A percentile compares a stretch with the other conserved stretches of the same genome.
Conservation (phyloP, 2,329 filamentous ascomycete species). For the Rhynchosporium secalis region DNA sequence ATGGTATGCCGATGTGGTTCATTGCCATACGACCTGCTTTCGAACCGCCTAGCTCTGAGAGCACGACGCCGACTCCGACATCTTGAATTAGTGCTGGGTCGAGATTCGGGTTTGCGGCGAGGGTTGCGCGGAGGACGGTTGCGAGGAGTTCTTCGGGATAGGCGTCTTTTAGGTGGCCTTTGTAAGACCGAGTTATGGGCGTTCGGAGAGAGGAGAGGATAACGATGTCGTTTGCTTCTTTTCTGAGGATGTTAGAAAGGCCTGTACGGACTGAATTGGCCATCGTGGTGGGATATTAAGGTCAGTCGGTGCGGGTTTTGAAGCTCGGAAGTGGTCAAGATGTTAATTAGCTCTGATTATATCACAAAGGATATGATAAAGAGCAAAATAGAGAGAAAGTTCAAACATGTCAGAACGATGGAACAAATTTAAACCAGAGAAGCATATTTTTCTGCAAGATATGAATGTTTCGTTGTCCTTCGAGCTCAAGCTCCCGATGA, state of each 20-base stretch:
- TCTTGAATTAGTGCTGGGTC: slow-evolving; percentile 72
- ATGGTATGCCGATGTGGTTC: slow-evolving; percentile 77
- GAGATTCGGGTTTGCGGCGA: slow-evolving; percentile 71
- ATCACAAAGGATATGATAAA: neutral
- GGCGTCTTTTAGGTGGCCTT: slow-evolving; percentile 80
- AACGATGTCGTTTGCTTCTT: slow-evolving; percentile 78
- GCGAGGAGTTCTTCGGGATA: slow-evolving; percentile 88
- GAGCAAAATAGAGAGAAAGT: neutral
- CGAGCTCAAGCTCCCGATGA: slow-evolving; percentile 3
- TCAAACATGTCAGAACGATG: neutral
- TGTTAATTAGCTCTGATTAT: neutral
- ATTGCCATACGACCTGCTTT: slow-evolving; percentile 92
- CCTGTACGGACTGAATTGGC: slow-evolving; percentile 55
- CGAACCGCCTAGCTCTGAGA: slow-evolving; percentile 85
- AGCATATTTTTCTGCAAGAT: neutral
- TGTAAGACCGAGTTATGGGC: slow-evolving; percentile 79
- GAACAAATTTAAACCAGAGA: neutral
- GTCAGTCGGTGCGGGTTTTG: neutral
- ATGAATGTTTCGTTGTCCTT: neutral
- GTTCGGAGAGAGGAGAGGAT: slow-evolving; percentile 90
- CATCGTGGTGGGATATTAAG: slow-evolving; percentile 28
- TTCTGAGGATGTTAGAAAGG: slow-evolving; percentile 73
- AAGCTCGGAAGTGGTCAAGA: neutral
- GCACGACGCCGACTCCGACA: slow-evolving; percentile 82
- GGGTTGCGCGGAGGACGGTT: slow-evolving; percentile 64